phyloP scores from a whole-genome alignment of 805 yeast genomes.

The Metschnikowia baotianmanensis region DNA sequence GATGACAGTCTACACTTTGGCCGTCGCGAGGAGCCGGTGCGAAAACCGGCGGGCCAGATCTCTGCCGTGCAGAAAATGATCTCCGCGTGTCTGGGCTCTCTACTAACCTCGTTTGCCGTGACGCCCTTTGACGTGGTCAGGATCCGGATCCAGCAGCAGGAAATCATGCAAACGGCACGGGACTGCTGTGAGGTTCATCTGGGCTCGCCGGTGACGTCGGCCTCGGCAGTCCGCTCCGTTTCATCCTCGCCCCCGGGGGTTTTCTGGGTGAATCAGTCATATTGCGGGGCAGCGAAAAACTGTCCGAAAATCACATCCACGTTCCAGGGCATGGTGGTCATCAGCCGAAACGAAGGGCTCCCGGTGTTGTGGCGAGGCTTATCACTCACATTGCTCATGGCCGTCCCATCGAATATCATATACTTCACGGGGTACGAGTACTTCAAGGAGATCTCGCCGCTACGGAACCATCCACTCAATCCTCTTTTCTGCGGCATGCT shows the following conservation, averaged over 20 bases:
- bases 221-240: background rate
- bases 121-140: slow-evolving; percentile 83
- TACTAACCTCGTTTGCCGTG: slow-evolving; percentile 67
- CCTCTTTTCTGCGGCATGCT: slow-evolving; percentile 84
- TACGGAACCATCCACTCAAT: slow-evolving; percentile 49
- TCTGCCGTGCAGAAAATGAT: slow-evolving; percentile 63
- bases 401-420: slow-evolving; percentile 88
- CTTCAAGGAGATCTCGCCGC: slow-evolving; percentile 65
- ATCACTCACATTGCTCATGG: slow-evolving; percentile 78
- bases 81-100: slow-evolving; percentile 75
- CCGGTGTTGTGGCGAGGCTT: slow-evolving; percentile 86
- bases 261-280: slow-evolving; percentile 35
- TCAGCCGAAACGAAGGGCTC: slow-evolving; percentile 70
- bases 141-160: slow-evolving; percentile 76
- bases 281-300: slow-evolving; percentile 34
- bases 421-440: slow-evolving; percentile 93
- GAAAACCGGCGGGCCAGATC: slow-evolving; percentile 28
- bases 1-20: slow-evolving; percentile 24
- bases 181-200: slow-evolving; percentile 26
- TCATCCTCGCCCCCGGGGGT: slow-evolving; percentile 16
- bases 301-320: slow-evolving; percentile 65
- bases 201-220: background rate
- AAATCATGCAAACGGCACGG: slow-evolving; percentile 39
- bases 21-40: background rate
- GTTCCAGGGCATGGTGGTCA: slow-evolving; percentile 65